Evolutionary conservation across 441 rosid genomes (phyloP).

Genomic region (Macaranga tanarius): DNA sequence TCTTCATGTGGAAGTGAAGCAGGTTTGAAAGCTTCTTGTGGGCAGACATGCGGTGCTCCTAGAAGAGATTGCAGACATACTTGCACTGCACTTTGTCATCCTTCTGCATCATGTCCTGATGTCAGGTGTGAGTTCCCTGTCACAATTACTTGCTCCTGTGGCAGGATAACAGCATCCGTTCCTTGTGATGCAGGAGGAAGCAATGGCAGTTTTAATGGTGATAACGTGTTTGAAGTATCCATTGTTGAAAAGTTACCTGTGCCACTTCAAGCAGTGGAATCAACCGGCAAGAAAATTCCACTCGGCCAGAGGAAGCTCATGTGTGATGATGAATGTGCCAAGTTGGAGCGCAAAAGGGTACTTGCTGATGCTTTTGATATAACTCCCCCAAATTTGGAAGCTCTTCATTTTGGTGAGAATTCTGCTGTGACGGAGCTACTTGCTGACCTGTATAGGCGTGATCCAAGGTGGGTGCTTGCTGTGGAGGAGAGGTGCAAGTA

Average conservation of each 20-base stretch:
- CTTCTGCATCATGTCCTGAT: slow-evolving; percentile 82
- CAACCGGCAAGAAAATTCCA: slow-evolving; percentile 54
- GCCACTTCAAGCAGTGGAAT: slow-evolving; percentile 76
- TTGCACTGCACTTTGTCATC: slow-evolving; percentile 82
- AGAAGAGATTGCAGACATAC: slow-evolving; percentile 93
- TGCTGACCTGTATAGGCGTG: slow-evolving; percentile 82
- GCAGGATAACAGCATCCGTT: slow-evolving; percentile 69
- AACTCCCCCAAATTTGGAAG: slow-evolving; percentile 68
- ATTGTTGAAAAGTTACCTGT: slow-evolving; percentile 69
- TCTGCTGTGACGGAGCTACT: slow-evolving; percentile 67
- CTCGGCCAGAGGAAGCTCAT: slow-evolving; percentile 90
- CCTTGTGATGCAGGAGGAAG: slow-evolving; percentile 96
- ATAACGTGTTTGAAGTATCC: slow-evolving; percentile 67
- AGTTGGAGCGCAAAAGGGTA: slow-evolving; percentile 83
- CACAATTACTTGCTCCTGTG: slow-evolving; percentile 82
- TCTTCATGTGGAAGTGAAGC: slow-evolving; percentile 37
- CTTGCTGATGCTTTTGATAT: slow-evolving; percentile 98
- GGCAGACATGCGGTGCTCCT: slow-evolving; percentile 96
- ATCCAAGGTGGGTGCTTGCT: slow-evolving; percentile 87
- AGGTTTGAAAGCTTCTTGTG: slow-evolving; percentile 67
- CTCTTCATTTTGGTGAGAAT: slow-evolving; percentile 92
- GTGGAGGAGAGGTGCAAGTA: slow-evolving; percentile 96
- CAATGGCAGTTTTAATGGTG: slow-evolving; percentile 44
- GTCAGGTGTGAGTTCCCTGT: slow-evolving; percentile 77
- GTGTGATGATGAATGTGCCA: slow-evolving; percentile 92